phyloP scores from a whole-genome alignment of 176 grass and related monocot genomes.

The Canna indica region DNA sequence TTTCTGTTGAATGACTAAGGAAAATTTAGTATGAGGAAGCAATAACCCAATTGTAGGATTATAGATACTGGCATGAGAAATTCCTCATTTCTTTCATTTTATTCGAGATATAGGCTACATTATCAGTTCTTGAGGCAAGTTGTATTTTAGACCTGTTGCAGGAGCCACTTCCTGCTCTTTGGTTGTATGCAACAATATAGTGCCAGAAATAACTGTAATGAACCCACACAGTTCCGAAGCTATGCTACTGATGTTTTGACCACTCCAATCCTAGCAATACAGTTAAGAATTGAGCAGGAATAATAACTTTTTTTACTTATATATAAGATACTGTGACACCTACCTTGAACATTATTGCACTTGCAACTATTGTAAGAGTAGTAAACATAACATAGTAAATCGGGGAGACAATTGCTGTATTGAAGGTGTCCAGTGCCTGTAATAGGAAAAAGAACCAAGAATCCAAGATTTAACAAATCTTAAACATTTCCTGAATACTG shows the following conservation, averaged over 20 bases:
- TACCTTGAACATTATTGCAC: conserved; percentile 99
- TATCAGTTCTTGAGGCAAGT: background rate
- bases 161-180: conserved; percentile 49
- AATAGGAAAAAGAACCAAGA: background rate
- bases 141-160: conserved; percentile 34
- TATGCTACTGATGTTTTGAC: conserved; percentile 69
- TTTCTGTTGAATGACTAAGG: background rate
- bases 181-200: conserved; percentile 69
- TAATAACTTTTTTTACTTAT: background rate
- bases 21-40: too few species aligned
- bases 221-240: conserved; percentile 86
- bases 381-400: conserved; percentile 98
- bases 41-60: too few species aligned
- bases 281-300: conserved; percentile 25
- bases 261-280: conserved; percentile 61
- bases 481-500: background rate
- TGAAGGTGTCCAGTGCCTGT: conserved; percentile 91
- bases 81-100: background rate
- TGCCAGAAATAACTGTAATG: conserved; percentile 81
- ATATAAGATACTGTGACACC: background rate
- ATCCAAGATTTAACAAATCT: background rate
- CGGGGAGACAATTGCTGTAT: conserved; percentile 77
- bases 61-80: too few species aligned
- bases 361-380: conserved; percentile 80
- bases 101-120: background rate